Conservation (phyloP, 2,329 filamentous ascomycete genomes). For the Cordyceps farinosa region DNA sequence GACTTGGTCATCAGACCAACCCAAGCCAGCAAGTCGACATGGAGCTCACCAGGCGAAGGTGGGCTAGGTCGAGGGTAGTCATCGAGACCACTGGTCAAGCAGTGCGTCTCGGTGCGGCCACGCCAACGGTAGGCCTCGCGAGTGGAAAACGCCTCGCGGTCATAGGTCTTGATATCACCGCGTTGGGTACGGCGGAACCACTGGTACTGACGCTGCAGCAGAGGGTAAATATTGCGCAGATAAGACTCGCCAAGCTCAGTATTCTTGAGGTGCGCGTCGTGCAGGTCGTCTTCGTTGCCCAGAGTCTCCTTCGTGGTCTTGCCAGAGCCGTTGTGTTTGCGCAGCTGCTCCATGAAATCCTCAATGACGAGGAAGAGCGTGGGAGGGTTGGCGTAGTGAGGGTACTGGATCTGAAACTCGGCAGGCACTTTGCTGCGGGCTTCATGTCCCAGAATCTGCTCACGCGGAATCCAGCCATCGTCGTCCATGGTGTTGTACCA, state of each 20-base stretch:
- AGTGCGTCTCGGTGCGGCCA: constrained; percentile 79
- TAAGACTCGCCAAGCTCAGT: constrained; percentile 65
- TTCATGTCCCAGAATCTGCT: constrained; percentile 90
- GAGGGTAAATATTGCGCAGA: constrained; percentile 75
- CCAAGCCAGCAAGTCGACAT: constrained; percentile 93
- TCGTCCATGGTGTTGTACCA: constrained; percentile 97
- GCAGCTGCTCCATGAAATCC: constrained; percentile 75
- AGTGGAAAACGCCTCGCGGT: constrained; percentile 80
- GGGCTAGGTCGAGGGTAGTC: constrained; percentile 94
- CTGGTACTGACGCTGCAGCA: constrained; percentile 82
- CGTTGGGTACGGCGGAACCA: constrained; percentile 94
- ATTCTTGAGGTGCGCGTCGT: constrained; percentile 64
- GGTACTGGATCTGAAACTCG: constrained; percentile 94
- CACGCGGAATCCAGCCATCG: constrained; percentile 94
- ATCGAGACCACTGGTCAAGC: constrained; percentile 89
- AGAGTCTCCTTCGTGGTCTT: constrained; percentile 42
- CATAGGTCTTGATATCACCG: constrained; percentile 87
- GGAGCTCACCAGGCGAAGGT: constrained; percentile 91
- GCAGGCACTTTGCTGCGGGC: constrained; percentile 89
- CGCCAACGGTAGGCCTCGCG: constrained; percentile 96
- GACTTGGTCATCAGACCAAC: constrained; percentile 92
- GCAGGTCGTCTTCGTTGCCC: constrained; percentile 43
- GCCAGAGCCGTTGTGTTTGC: constrained; percentile 49
- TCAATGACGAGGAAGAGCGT: constrained; percentile 90
- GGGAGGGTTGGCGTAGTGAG: constrained; percentile 95